Evolutionary conservation across 352 stramenopile genomes (phyloP).

Genomic region (Phytophthora kernoviae): DNA sequence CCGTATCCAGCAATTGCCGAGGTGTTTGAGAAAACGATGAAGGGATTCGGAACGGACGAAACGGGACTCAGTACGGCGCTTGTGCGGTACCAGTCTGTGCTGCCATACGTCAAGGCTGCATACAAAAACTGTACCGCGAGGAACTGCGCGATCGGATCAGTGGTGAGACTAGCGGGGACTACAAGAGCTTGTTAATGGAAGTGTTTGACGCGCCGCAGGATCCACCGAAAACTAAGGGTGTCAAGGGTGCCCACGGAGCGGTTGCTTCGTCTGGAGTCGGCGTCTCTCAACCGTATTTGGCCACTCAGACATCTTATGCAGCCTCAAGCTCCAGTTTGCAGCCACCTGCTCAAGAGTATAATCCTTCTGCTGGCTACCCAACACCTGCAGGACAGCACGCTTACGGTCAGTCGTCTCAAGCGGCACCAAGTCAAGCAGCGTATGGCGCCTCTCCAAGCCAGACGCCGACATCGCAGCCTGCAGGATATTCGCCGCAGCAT

Average conservation of each 20-base stretch:
- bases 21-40: conserved; percentile 77
- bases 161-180: conserved; percentile 66
- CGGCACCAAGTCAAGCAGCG: conserved; percentile 11
- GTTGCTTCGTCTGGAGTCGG: conserved; percentile 2
- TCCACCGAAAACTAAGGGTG: conserved; percentile 17
- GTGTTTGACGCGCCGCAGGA: conserved; percentile 78
- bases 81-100: conserved; percentile 61
- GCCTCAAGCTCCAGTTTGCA: conserved; percentile 10
- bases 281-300: conserved; percentile 18
- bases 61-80: conserved; percentile 56
- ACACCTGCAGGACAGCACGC: conserved; percentile 22
- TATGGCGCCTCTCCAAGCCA: conserved; percentile 17
- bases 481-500: conserved; percentile 22
- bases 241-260: conserved; percentile 14
- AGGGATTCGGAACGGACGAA: conserved; percentile 72
- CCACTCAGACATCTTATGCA: conserved; percentile 24
- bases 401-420: conserved; percentile 21
- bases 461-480: conserved; percentile 17
- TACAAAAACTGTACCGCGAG: conserved; percentile 67
- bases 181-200: conserved; percentile 61
- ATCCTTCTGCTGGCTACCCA: conserved; percentile 13
- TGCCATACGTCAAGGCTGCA: conserved; percentile 55
- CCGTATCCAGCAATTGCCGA: conserved; percentile 70
- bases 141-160: conserved; percentile 65
- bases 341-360: conserved; percentile 13